Base-by-base conservation (phyloP, 768 basidiomycete species). In the Agrocybe pediades region DNA sequence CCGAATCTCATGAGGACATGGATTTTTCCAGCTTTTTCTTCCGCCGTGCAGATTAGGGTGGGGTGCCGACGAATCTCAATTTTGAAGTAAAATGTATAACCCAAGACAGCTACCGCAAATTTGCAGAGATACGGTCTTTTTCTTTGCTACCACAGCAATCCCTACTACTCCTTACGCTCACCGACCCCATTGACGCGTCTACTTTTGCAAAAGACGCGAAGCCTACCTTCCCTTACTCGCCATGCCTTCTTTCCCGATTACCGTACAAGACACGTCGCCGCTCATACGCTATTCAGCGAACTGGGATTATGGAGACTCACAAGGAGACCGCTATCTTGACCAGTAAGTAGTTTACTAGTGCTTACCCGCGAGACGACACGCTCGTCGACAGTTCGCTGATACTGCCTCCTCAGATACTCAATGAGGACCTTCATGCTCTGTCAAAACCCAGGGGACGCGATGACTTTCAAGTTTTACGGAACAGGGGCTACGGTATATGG, bases 391-490 rank as follows among this genome's bases (percentile, higher is more conserved):
- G 13, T 5, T 36, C 33, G 33, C 33, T 11, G 13, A 36, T 13
- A 11, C 3, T 36, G 4, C 11, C 25, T 26, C n/a, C 6, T 5
- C 5, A 76, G 75, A 53, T 77, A 76, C 44, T 70, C 68, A 20
- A 63, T 65, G 23, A 64, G 60, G 41, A 76, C 72, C 16, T 76
- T 76, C 45, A 66, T 66, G 11, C 62, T 55, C 7, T 70, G 72
- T 24, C 63, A 71, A 17, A 53, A 55, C 0, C 56, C 59, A 23
- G 62, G 61, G 9, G 67, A 71, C 1, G 43, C 51, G 7, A 63
- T 60, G 9, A 61, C 64, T 0, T 63, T 77, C 51, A 51, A 41
- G 21, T 78, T 76, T 60, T 71, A 72, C 36, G 76, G 76, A 6
- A 69, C 68, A 11, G 64, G 30, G 16, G 42, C 63, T 21, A 26